Base-by-base conservation (phyloP, 179 eudicot genomes). In the Beta corolliflora region DNA sequence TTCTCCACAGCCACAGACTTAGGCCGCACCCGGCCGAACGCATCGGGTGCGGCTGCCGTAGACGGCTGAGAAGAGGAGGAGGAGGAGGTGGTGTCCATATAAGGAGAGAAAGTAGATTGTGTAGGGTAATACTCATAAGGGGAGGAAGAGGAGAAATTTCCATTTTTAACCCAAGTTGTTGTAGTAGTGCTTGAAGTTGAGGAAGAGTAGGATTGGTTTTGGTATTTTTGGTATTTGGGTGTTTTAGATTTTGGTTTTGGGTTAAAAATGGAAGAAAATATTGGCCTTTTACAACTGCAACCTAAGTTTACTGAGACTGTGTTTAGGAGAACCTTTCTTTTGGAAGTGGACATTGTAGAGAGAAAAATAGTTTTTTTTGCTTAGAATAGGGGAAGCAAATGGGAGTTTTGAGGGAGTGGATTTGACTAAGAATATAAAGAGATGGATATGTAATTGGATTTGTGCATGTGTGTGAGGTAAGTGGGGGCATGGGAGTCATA, bases 1-100 rank as follows among this genome's bases (percentile, higher is more conserved):
- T 94, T 93, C 85, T 93, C 95, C 19, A 91, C 93, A 16, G 99
- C 99, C 52, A 91, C 87, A 36, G 93, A 89, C 79, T 89, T 91
- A 82, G 85, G 73, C 59, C 73, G 68, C 41, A 70, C 80, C 71
- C 79, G 67, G 2, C 87, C 84, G 68, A 54, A 82, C 64, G 82
- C 73, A 50, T 84, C 84, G 3, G 64, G 79, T 2, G 67, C 14
- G 3, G 67, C 14, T 12, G 72, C 58, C 6, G 81, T 44, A 5
- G 80, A 50, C 77, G 86, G 83, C 29, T 68, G 73, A 29, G 86
- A 78, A 52, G 87, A 88, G 5, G 91, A 84, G 45, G 84, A 88
- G 0, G 86, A 74, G 61, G 85, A 80, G 60, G 83, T 67, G 58
- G 76, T 81, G 31, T 82, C 83, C 81, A 68, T 41, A 65, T 78